Evolutionary conservation across 2,329 filamentous ascomycete genomes (phyloP), one percentile per base, ranked within the genome.

Genomic region (Neoscytalidium dimidiatum): DNA sequence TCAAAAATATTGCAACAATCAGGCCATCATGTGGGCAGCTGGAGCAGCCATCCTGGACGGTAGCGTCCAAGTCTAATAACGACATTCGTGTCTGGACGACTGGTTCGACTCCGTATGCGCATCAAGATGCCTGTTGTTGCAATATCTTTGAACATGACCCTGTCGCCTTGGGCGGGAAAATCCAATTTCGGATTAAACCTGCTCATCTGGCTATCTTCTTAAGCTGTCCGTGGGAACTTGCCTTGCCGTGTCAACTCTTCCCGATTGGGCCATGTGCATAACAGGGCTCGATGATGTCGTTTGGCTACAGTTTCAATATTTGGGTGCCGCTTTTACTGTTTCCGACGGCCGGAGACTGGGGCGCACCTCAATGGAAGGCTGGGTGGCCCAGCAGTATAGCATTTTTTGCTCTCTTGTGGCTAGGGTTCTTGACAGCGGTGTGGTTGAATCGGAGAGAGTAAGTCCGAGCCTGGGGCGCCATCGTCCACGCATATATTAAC

Each of bases 371-470:
- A 35, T 85, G 82, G 83, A 78, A 71, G 1, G 81, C 81, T 31
- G 82, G 82, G 0, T 84, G 82, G 75, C 80, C 81, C 0, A 77
- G 83, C 5, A 78, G 80, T 2, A 77, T 84, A 53, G 77, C 75
- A 0, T 84, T 84, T 58, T 78, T 79, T 38, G 71, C 81, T 48
- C 69, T 82, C 3, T 73, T 82, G 23, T 84, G 80, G 81, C 67
- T 69, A 44, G 76, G 76, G 7, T 82, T 82, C 64, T 66, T 80
- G 28, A 13, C 33, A 4, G 61, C 35, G 28, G 28, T 46, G 8
- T 64, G 23, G 31, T 29, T 62, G 33, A 8, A 62, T 28, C 11
- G 13, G 60, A n/a, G 60, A 52, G 44, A 62, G 60, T 58, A 26
- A 31, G 60, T 43, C 13, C 14, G 28, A 26, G 26, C 23, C 46